Evolutionary conservation across 768 basidiomycete species (phyloP).

Genomic region (Dacryopinax spathularia): DNA sequence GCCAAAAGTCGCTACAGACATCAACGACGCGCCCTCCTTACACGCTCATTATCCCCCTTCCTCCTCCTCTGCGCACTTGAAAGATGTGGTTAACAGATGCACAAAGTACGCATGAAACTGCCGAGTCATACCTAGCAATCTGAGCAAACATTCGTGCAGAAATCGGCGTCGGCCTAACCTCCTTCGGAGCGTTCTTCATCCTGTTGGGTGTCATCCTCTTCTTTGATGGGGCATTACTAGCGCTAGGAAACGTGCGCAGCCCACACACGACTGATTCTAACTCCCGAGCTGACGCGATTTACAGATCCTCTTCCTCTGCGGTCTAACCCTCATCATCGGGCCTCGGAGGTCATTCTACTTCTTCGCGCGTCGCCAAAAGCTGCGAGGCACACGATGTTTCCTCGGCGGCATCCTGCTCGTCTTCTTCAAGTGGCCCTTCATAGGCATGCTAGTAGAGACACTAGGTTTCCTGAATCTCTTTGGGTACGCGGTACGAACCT

Average conservation of each 20-base stretch:
- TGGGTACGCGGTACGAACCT: conserved; percentile 45
- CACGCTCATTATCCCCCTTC: background rate
- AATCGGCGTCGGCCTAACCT: conserved; percentile 92
- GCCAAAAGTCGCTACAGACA: background rate
- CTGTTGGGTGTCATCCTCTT: conserved; percentile 88
- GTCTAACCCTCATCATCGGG: conserved; percentile 91
- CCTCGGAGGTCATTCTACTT: conserved; percentile 96
- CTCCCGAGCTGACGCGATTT: conserved; percentile 5
- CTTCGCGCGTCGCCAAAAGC: conserved; percentile 88
- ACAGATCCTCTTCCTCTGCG: conserved; percentile 85
- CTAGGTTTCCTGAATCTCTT: conserved; percentile 97
- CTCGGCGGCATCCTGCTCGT: conserved; percentile 82
- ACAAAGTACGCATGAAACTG: conserved; percentile 29
- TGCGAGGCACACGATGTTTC: conserved; percentile 81
- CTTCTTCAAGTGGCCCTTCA: conserved; percentile 88
- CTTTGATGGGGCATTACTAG: conserved; percentile 89
- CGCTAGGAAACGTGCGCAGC: conserved; percentile 90
- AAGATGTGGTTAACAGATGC: conserved; percentile 42
- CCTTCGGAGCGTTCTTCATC: conserved; percentile 92
- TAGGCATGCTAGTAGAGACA: conserved; percentile 84
- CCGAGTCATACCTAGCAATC: background rate
- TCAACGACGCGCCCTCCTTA: background rate
- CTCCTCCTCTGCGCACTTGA: background rate
- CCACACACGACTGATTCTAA: no score
- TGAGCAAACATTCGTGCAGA: conserved; percentile 34